A percentile compares a stretch with the other conserved stretches of the same genome.
phyloP scores from a whole-genome alignment of 2,329 filamentous ascomycete species.

The Onygenales sp. region DNA sequence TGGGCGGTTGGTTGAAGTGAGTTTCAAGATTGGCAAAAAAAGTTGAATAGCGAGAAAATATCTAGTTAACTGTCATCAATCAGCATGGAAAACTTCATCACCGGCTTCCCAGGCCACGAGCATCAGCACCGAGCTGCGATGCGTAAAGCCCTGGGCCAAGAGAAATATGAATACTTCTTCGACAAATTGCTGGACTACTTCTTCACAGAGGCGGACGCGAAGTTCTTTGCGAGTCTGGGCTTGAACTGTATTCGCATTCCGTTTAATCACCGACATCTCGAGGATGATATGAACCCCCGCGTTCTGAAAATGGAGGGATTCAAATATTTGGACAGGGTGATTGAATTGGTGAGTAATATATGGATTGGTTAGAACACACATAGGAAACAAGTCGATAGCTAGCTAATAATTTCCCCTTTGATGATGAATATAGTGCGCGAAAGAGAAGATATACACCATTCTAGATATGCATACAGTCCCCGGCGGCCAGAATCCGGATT shows the following conservation, averaged over 20 bases:
- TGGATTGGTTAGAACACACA: neutral
- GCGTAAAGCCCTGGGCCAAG: constrained; percentile 43
- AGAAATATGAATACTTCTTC: constrained; percentile 53
- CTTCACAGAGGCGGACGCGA: constrained; percentile 50
- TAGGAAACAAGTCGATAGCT: neutral
- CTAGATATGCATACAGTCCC: constrained; percentile 42
- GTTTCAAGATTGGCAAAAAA: neutral
- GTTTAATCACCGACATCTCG: constrained; percentile 50
- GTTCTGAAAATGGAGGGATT: constrained; percentile 38
- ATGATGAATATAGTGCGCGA: constrained; percentile 26
- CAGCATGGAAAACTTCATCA: constrained; percentile 55
- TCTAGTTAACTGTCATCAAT: neutral
- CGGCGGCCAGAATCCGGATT: constrained; percentile 42
- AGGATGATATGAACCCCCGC: constrained; percentile 39
- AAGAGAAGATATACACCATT: constrained; percentile 42
- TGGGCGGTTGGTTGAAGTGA: constrained; percentile 38
- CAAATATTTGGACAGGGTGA: constrained; percentile 39
- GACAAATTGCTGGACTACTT: constrained; percentile 49
- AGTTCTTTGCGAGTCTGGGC: constrained; percentile 46
- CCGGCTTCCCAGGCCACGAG: constrained; percentile 51
- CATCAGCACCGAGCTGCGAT: constrained; percentile 47
- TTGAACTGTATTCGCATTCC: constrained; percentile 52
- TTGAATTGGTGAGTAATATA: constrained; percentile 23
- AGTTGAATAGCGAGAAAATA: too few species aligned
- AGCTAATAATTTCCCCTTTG: neutral